These are phyloP conservation scores for Bidens hawaiensis DNA, from an alignment of 140 eudicot genomes.

Conservation along the genomic window DNA sequence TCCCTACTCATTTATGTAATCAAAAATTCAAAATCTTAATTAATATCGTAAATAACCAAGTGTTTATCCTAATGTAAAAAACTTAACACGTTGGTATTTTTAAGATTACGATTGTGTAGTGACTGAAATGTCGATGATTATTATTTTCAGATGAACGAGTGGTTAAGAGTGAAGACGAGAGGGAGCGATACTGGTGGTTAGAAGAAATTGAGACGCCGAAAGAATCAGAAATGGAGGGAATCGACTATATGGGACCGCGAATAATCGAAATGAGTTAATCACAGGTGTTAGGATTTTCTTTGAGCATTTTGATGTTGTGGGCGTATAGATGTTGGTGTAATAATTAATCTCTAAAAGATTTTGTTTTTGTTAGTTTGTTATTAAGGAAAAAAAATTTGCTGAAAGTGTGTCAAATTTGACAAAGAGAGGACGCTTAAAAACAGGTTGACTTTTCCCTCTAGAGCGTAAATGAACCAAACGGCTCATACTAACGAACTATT, in stretches of 20 bases:
- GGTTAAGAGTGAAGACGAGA: slow-evolving; percentile 32
- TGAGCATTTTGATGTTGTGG: slow-evolving; percentile 2
- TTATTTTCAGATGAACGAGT: slow-evolving; percentile 32
- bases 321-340: not conserved
- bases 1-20: not conserved
- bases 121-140: not conserved
- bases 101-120: not conserved
- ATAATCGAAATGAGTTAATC: slow-evolving; percentile 23
- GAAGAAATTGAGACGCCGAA: slow-evolving; percentile 65
- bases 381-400: too few relatives aligned
- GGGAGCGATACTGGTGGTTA: slow-evolving; percentile 45
- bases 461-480: too few relatives aligned
- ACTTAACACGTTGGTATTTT: not conserved
- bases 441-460: too few relatives aligned
- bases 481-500: too few relatives aligned
- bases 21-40: not conserved
- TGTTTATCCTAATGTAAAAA: not conserved
- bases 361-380: not conserved
- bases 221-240: slow-evolving; percentile 55
- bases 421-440: too few relatives aligned
- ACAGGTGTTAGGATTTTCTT: not conserved
- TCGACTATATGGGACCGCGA: slow-evolving; percentile 61
- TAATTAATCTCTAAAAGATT: not conserved
- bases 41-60: not conserved
- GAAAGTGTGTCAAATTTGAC: too few relatives aligned